These are phyloP conservation scores for Sporothrix pallida DNA, from an alignment of 2,329 filamentous ascomycete genomes.

Conservation along the genomic window DNA sequence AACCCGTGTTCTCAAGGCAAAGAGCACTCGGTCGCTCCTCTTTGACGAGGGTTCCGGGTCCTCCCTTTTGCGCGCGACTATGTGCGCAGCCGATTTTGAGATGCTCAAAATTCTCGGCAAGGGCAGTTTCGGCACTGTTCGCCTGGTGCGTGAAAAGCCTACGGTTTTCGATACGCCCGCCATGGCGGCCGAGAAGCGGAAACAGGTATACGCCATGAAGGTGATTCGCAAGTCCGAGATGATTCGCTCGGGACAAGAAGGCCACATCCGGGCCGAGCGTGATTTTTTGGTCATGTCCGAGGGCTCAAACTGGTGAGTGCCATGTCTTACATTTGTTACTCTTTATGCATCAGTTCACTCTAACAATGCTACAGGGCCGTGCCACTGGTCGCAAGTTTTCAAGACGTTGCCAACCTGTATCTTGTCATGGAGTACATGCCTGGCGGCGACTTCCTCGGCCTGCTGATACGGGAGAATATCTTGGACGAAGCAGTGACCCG, in stretches of 20 bases:
- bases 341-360: neutral
- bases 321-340: no score
- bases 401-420: slow-evolving; percentile 83
- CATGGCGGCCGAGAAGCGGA: slow-evolving; percentile 39
- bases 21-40: slow-evolving; percentile 18
- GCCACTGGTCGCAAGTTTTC: slow-evolving; percentile 84
- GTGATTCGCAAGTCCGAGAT: slow-evolving; percentile 94
- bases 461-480: slow-evolving; percentile 83
- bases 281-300: slow-evolving; percentile 91
- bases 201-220: slow-evolving; percentile 91
- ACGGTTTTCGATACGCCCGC: neutral
- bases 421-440: slow-evolving; percentile 99
- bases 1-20: slow-evolving; percentile 69
- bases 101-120: slow-evolving; percentile 83
- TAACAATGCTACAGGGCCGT: slow-evolving; percentile 68
- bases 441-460: slow-evolving; percentile 88
- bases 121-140: slow-evolving; percentile 92
- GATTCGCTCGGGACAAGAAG: slow-evolving; percentile 89
- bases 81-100: slow-evolving; percentile 68
- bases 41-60: neutral
- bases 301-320: slow-evolving; percentile 75
- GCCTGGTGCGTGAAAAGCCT: slow-evolving; percentile 74
- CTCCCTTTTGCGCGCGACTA: neutral
- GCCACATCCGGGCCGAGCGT: slow-evolving; percentile 85
- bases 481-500: slow-evolving; percentile 78